Evolutionary conservation across 2,329 filamentous ascomycete species (phyloP).

Genomic region (Gnomoniopsis smithogilvyi): DNA sequence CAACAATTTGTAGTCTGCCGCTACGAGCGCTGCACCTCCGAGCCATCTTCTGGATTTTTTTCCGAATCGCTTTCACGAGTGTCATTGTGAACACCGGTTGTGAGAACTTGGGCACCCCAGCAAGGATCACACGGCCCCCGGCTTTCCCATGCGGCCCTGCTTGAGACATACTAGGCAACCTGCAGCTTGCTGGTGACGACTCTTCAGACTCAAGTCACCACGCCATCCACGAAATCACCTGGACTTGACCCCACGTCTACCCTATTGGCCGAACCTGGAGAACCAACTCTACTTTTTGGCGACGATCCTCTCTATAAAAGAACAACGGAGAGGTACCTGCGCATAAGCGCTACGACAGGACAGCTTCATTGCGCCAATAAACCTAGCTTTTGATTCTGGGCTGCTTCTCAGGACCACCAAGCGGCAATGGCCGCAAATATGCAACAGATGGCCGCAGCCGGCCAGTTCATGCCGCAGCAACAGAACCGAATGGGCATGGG

Average conservation of each 20-base stretch:
- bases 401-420: conserved; percentile 12
- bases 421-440: conserved; percentile 61
- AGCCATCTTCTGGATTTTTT: background rate
- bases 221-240: conserved; percentile 3
- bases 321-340: conserved; percentile 13
- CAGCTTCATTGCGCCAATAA: conserved; percentile 2
- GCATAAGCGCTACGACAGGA: conserved; percentile 12
- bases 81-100: background rate
- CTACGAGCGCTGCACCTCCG: background rate
- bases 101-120: conserved; percentile 5
- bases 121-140: conserved; percentile 3
- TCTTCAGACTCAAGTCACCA: conserved; percentile 20
- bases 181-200: conserved; percentile 24
- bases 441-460: conserved; percentile 51
- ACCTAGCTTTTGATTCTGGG: conserved; percentile 11
- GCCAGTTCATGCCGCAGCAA: conserved; percentile 42
- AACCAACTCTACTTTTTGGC: conserved; percentile 1
- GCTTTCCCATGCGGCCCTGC: conserved; percentile 8
- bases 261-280: conserved; percentile 6
- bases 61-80: background rate
- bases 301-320: conserved; percentile 14
- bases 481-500: conserved; percentile 25
- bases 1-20: background rate
- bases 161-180: conserved; percentile 28
- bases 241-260: conserved; percentile 1